Conservation (phyloP, 495 filamentous ascomycete species). For the Aspergillus carlsbadensis region DNA sequence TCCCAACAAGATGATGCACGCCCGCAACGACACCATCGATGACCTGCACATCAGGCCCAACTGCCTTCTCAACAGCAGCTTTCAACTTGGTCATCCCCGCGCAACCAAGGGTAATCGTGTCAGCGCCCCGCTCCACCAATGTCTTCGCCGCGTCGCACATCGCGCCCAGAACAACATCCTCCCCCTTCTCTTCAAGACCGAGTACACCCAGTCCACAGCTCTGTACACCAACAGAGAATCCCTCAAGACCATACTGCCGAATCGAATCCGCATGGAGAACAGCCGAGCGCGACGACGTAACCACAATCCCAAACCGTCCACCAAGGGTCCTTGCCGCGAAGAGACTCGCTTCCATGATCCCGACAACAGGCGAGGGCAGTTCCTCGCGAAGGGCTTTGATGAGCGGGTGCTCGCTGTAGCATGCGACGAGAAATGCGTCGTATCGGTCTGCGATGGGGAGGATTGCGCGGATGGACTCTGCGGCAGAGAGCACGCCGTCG, state of each 20-base stretch:
- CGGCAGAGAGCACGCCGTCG: constrained; percentile 44
- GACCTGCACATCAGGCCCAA: constrained; percentile 32
- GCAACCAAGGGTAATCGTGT: constrained; percentile 46
- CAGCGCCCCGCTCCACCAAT: constrained; percentile 43
- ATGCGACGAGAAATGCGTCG: constrained; percentile 50
- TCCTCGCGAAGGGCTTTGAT: constrained; percentile 50
- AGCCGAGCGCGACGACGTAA: constrained; percentile 36
- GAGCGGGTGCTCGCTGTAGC: constrained; percentile 50
- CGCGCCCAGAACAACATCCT: constrained; percentile 35
- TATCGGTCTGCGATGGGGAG: constrained; percentile 37
- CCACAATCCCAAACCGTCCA: constrained; percentile 40
- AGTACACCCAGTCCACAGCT: constrained; percentile 39
- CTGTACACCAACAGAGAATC: constrained; percentile 40
- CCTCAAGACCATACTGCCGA: constrained; percentile 36
- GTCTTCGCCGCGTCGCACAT: constrained; percentile 36
- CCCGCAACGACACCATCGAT: constrained; percentile 34
- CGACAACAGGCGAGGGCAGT: constrained; percentile 39
- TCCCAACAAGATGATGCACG: constrained; percentile 26
- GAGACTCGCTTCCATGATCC: constrained; percentile 50
- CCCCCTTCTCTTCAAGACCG: constrained; percentile 37
- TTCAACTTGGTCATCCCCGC: constrained; percentile 51
- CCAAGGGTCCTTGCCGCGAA: constrained; percentile 38
- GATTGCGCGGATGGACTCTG: constrained; percentile 36
- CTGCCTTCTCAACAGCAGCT: constrained; percentile 37
- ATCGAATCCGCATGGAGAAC: constrained; percentile 41